A percentile compares a stretch with the other conserved stretches of the same genome.
These are phyloP conservation scores for Ogataea sp. DNA, from an alignment of 805 yeast species.

Conservation along the genomic window DNA sequence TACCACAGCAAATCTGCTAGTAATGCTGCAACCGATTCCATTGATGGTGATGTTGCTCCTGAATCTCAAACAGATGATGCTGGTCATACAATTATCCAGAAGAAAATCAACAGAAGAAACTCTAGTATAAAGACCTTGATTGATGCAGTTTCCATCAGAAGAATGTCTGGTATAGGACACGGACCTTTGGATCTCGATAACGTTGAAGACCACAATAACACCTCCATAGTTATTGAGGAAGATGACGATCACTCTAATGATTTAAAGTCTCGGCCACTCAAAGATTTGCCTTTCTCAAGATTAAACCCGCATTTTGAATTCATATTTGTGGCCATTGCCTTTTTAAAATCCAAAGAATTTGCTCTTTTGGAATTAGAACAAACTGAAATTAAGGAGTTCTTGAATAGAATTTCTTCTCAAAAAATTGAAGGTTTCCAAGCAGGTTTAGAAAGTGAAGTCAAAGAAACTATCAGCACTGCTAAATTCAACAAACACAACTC, in stretches of 20 bases:
- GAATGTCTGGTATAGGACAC: too few relatives aligned
- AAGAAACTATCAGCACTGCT: constrained; percentile 1
- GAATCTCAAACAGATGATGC: too few relatives aligned
- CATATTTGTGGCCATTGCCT: constrained; percentile 66
- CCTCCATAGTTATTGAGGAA: constrained; percentile 4
- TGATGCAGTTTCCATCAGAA: constrained; percentile 8
- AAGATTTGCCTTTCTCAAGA: constrained; percentile 43
- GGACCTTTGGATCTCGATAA: too few relatives aligned
- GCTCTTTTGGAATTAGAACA: constrained; percentile 82
- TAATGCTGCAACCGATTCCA: too few relatives aligned
- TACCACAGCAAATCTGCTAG: too few relatives aligned
- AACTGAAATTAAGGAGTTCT: constrained; percentile 75
- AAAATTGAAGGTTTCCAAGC: constrained; percentile 25
- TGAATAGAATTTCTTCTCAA: constrained; percentile 49
- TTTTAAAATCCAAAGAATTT: constrained; percentile 71
- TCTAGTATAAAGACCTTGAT: constrained; percentile 23
- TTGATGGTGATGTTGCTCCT: too few relatives aligned
- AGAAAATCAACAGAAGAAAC: constrained; percentile 16
- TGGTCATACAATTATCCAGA: too few relatives aligned
- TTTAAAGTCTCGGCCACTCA: not conserved
- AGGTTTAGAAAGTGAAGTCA: constrained; percentile 2
- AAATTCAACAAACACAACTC: not conserved
- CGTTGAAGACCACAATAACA: not conserved
- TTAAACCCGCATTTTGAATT: constrained; percentile 73
- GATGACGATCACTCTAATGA: constrained; percentile 8